A percentile compares a stretch with the other conserved stretches of the same genome.
Conservation (phyloP, 2,329 filamentous ascomycete species). For the Akanthomyces uredinophilus region DNA sequence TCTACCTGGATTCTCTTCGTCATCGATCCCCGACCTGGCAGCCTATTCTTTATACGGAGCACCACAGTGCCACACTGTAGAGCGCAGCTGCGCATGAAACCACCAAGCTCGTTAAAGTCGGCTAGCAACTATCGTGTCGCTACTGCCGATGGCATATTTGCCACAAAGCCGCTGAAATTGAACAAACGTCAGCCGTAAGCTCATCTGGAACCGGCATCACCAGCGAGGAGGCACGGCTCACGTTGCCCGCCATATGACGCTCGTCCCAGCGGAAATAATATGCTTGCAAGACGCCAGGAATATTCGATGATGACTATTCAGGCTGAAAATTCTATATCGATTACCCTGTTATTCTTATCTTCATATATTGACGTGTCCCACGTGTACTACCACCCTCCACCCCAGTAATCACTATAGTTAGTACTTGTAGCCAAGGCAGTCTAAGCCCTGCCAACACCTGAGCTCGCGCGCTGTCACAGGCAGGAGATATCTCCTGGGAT, state of each 20-base stretch:
- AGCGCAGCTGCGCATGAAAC: not conserved
- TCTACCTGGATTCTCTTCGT: not conserved
- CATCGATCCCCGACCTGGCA: too few relatives aligned
- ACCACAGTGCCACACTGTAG: not conserved
- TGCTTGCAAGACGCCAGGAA: not conserved
- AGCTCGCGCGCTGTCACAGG: not conserved
- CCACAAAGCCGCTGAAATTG: too few relatives aligned
- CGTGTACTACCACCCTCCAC: not conserved
- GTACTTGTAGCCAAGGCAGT: not conserved
- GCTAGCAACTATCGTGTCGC: not conserved
- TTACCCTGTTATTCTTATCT: not conserved
- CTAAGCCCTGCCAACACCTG: not conserved
- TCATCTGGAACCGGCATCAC: not conserved
- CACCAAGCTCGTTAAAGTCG: not conserved
- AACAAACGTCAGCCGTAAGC: too few relatives aligned
- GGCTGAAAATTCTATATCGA: too few relatives aligned
- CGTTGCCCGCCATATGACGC: too few relatives aligned
- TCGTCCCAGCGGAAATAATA: too few relatives aligned
- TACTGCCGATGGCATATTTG: not conserved
- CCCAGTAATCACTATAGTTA: not conserved
- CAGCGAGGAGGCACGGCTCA: not conserved
- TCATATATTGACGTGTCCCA: not conserved
- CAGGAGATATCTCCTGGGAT: not conserved
- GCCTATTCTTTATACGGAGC: not conserved
- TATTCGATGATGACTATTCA: not conserved